Evolutionary conservation across 2,329 filamentous ascomycete species (phyloP), one percentile per base, ranked within the genome.

Genomic region (Aspergillus fumigatus): DNA sequence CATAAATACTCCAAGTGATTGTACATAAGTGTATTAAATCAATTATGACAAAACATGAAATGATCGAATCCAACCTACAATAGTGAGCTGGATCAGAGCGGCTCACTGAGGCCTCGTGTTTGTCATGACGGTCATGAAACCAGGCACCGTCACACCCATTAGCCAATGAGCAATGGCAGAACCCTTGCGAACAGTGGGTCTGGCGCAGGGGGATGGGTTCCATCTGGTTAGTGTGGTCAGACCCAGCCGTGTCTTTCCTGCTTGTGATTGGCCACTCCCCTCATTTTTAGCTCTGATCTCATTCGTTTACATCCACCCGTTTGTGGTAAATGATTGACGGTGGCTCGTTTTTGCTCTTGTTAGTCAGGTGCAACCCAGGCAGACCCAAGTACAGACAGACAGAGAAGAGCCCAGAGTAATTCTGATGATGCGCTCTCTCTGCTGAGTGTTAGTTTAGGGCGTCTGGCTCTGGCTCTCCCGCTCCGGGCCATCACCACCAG

Each of bases 91-190:
- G 21, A 19, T 25, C 3, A 23, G 21, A 19, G 41, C 21, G 43
- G 43, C 43, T 26, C 43, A 23, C 14, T 35, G 32, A 17, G 32
- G 6, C 52, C 52, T 61, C 56, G 53, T 58, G 60, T 59, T 32
- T 26, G 41, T 51, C 3, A 41, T 55, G 59, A 67, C 64, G 35
- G 61, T 60, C 43, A 52, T 17, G 48, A 59, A 60, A 65, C 66
- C 66, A 69, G 66, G 66, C 51, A 68, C 66, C 35, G 57, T 63
- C 59, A 51, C 54, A 26, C 19, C 3, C 1, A 7, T 5, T 10
- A 8, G 17, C 58, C 56, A 63, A 59, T 63, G 10, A 61, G 7
- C 1, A 32, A 5, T 26, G 3, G 2, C 25, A 19, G 11, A 48
- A 50, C 17, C 58, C 58, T 59, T 59, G 52, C 38, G 29, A 26